These are phyloP conservation scores for Avicennia marina DNA, from an alignment of 257 asterid genomes.

Conservation along the genomic window DNA sequence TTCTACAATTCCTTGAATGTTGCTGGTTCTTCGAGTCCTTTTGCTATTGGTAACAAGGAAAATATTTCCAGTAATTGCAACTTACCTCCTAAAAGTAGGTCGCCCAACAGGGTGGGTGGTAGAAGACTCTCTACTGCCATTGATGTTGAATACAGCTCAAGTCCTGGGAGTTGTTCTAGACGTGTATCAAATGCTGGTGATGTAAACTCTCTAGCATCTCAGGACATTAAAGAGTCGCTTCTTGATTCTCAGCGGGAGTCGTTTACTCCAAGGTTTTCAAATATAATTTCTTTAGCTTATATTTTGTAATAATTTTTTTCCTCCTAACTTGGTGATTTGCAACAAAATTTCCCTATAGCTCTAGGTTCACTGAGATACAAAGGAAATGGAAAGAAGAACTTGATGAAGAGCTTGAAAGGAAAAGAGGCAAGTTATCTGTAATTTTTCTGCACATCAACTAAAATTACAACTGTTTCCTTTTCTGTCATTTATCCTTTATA, in stretches of 20 bases:
- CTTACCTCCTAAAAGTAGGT: constrained; percentile 87
- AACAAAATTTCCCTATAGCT: constrained; percentile 20
- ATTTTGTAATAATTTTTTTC: constrained; percentile 3
- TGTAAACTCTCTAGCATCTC: constrained; percentile 36
- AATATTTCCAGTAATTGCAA: constrained; percentile 58
- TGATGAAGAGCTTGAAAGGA: constrained; percentile 82
- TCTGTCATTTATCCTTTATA: too few relatives aligned
- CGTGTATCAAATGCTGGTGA: constrained; percentile 63
- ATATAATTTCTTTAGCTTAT: constrained; percentile 4
- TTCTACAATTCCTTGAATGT: constrained; percentile 80
- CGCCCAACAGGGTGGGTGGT: constrained; percentile 60
- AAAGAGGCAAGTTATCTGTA: constrained; percentile 61
- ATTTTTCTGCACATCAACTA: constrained; percentile 8
- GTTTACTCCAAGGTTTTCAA: constrained; percentile 65
- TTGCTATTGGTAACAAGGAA: constrained; percentile 66
- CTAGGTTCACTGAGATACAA: constrained; percentile 70
- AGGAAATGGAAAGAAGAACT: constrained; percentile 98
- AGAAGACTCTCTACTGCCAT: constrained; percentile 78
- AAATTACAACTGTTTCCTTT: neutral
- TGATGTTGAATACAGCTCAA: constrained; percentile 50
- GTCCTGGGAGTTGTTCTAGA: constrained; percentile 65
- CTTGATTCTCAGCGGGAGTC: constrained; percentile 55
- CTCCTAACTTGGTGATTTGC: constrained; percentile 6
- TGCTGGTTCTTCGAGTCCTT: constrained; percentile 51
- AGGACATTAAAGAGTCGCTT: constrained; percentile 50